A percentile compares a stretch with the other conserved stretches of the same genome.
These are phyloP conservation scores for Suhomyces xylopsoci DNA, from an alignment of 805 yeast genomes.

Conservation along the genomic window DNA sequence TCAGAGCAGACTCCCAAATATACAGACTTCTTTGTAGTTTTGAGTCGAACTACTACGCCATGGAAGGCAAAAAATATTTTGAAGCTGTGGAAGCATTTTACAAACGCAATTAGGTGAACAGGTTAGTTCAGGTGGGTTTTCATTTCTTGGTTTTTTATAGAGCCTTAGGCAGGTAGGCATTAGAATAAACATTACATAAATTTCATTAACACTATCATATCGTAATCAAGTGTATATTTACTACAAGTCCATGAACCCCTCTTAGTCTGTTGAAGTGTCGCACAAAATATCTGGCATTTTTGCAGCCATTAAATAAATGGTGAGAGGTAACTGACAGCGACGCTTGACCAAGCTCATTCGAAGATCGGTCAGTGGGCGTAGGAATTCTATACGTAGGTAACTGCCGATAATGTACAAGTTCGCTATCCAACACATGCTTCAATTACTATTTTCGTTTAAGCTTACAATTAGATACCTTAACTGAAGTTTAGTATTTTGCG, in stretches of 20 bases:
- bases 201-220: too few relatives aligned
- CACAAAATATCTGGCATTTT: background rate
- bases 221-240: too few relatives aligned
- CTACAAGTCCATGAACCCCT: too few relatives aligned
- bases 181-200: background rate
- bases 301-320: background rate
- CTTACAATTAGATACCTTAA: background rate
- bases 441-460: background rate
- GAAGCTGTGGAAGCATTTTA: conserved; percentile 26
- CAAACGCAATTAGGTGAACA: conserved; percentile 1
- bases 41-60: conserved; percentile 16
- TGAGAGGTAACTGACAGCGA: background rate
- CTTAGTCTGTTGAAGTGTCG: background rate
- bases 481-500: background rate
- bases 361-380: background rate
- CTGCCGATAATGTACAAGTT: too few relatives aligned
- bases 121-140: background rate
- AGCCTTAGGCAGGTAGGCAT: background rate
- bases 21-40: conserved; percentile 8
- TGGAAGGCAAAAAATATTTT: conserved; percentile 22
- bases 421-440: too few relatives aligned
- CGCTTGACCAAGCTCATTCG: background rate
- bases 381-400: background rate
- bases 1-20: conserved; percentile 10
- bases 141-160: background rate